Evolutionary conservation across 768 basidiomycete species (phyloP).

Genomic region (Pulveroboletus sp.): DNA sequence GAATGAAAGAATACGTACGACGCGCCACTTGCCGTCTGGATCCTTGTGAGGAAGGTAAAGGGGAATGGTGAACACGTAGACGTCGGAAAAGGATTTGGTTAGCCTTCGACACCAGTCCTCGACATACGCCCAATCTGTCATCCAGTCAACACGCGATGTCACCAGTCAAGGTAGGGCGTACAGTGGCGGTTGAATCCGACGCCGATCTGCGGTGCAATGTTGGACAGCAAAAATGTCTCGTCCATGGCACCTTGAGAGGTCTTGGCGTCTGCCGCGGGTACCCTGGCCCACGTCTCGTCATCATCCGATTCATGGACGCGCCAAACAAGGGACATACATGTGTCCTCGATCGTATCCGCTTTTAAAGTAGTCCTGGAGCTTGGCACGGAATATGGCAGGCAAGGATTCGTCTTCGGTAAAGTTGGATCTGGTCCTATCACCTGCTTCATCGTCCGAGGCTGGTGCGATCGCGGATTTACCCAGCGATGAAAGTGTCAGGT

Average conservation of each 20-base stretch:
- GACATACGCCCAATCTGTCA: slow-evolving; percentile 90
- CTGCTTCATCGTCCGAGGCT: slow-evolving; percentile 39
- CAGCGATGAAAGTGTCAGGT: slow-evolving; percentile 78
- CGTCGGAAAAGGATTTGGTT: slow-evolving; percentile 85
- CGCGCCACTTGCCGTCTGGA: slow-evolving; percentile 90
- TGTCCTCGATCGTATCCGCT: slow-evolving; percentile 97
- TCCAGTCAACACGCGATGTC: neutral
- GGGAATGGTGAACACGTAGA: slow-evolving; percentile 96
- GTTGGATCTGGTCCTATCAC: slow-evolving; percentile 70
- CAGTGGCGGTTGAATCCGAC: slow-evolving; percentile 97
- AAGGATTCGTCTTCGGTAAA: slow-evolving; percentile 84
- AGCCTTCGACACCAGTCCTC: slow-evolving; percentile 94
- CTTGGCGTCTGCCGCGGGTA: slow-evolving; percentile 96
- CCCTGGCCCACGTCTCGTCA: slow-evolving; percentile 47
- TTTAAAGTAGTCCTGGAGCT: slow-evolving; percentile 83
- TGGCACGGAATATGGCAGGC: slow-evolving; percentile 76
- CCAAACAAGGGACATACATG: slow-evolving; percentile 59
- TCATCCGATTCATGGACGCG: neutral
- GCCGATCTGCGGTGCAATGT: slow-evolving; percentile 98
- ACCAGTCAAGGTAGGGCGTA: slow-evolving; percentile 34
- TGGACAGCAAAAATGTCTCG: slow-evolving; percentile 92
- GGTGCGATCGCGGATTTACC: slow-evolving; percentile 42
- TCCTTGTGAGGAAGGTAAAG: slow-evolving; percentile 90
- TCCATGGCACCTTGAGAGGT: slow-evolving; percentile 90
- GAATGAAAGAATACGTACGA: slow-evolving; percentile 53